These are phyloP conservation scores for Paraphysoderma sedebokerense DNA, from an alignment of 371 early-diverging fungal genomes.

Conservation along the genomic window DNA sequence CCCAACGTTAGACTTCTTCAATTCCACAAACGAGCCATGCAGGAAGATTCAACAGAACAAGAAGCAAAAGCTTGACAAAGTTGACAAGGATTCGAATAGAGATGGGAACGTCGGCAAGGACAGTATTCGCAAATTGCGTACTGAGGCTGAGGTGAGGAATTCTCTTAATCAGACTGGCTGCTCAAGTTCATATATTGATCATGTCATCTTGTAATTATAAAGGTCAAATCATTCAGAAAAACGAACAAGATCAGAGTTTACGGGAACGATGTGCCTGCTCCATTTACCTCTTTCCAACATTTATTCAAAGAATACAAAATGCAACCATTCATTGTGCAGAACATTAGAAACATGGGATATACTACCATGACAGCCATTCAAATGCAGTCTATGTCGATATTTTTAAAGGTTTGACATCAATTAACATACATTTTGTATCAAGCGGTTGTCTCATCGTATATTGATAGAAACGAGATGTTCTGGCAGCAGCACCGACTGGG, in stretches of 20 bases:
- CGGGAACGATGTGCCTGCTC: constrained; percentile 73
- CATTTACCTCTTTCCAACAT: constrained; percentile 59
- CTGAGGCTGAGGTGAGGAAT: background rate
- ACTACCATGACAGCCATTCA: constrained; percentile 93
- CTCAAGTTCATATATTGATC: background rate
- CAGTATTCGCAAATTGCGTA: background rate
- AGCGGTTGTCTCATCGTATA: background rate
- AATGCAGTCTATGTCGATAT: constrained; percentile 76
- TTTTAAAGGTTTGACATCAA: constrained; percentile 14
- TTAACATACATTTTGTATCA: background rate
- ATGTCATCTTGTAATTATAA: constrained; percentile 7
- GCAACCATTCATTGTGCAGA: constrained; percentile 17
- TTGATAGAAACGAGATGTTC: constrained; percentile 54
- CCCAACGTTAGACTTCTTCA: constrained; percentile 30
- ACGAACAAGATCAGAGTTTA: constrained; percentile 57
- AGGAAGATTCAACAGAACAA: too few species aligned
- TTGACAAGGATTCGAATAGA: constrained; percentile 2
- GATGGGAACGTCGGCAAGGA: constrained; percentile 5
- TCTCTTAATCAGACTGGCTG: background rate
- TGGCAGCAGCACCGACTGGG: constrained; percentile 92
- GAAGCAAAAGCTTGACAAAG: constrained; percentile 9
- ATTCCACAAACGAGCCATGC: too few species aligned
- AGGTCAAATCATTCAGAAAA: constrained; percentile 39
- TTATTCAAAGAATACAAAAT: constrained; percentile 55
- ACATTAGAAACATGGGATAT: constrained; percentile 42